Evolutionary conservation across 441 rosid species (phyloP).

Genomic region (Mallotus japonicus): DNA sequence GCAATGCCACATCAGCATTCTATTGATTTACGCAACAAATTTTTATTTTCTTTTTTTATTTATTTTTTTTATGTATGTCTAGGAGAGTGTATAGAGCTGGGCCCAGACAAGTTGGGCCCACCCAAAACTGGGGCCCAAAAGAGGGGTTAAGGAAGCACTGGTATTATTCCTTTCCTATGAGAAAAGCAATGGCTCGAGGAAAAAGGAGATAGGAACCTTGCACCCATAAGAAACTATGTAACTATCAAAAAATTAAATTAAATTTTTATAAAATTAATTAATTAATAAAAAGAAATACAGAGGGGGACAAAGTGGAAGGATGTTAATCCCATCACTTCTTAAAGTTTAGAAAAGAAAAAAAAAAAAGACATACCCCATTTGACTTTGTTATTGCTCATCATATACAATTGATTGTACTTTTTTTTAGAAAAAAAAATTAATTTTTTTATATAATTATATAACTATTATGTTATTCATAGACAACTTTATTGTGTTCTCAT

Average conservation of each 20-base stretch:
- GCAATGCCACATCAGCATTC: slow-evolving; percentile 40
- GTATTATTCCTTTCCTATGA: slow-evolving; percentile 45
- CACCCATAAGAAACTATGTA: slow-evolving; percentile 18
- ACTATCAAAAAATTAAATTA: neutral
- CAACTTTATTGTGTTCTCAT: slow-evolving; percentile 5
- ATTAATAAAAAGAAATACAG: neutral
- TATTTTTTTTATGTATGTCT: neutral
- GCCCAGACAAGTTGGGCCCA: slow-evolving; percentile 49
- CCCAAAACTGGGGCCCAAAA: slow-evolving; percentile 44
- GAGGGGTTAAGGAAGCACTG: slow-evolving; percentile 34
- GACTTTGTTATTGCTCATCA: slow-evolving; percentile 53
- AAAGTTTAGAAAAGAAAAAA: slow-evolving; percentile 33
- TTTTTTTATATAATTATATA: neutral
- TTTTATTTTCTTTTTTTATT: neutral
- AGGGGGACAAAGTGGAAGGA: slow-evolving; percentile 71
- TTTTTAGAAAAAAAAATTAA: neutral
- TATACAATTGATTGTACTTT: slow-evolving; percentile 46
- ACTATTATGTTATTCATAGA: neutral
- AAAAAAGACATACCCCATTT: slow-evolving; percentile 35
- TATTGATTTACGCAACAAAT: slow-evolving; percentile 45
- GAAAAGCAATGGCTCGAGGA: slow-evolving; percentile 39
- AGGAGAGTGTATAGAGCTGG: slow-evolving; percentile 22
- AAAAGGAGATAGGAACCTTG: slow-evolving; percentile 41
- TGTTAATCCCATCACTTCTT: slow-evolving; percentile 60
- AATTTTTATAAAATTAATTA: neutral